Evolutionary conservation across 139 green algal species (phyloP).

Genomic region (Tetraselmis striata): DNA sequence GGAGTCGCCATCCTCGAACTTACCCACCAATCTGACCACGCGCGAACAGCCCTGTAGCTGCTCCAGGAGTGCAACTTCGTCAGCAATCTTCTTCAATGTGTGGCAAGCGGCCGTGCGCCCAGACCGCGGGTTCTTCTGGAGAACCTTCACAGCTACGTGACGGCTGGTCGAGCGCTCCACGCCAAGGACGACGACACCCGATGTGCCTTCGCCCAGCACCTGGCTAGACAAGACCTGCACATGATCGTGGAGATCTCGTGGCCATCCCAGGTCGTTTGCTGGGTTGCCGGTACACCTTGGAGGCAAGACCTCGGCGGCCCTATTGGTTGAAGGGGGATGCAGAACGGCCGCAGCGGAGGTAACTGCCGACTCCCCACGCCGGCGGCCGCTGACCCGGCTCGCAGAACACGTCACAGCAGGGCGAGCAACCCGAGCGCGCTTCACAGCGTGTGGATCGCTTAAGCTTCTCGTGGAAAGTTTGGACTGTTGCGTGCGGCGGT

Average conservation of each 20-base stretch:
- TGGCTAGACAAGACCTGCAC: neutral
- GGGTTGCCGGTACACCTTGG: neutral
- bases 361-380: neutral
- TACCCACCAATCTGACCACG: neutral
- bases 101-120: neutral
- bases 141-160: neutral
- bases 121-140: neutral
- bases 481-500: neutral
- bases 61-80: neutral
- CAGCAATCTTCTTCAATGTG: neutral
- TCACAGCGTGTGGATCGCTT: neutral
- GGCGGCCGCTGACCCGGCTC: too few species aligned
- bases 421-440: neutral
- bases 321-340: neutral
- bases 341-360: neutral
- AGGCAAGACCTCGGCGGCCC: neutral
- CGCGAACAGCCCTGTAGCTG: neutral
- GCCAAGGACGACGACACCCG: neutral
- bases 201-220: neutral
- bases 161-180: neutral
- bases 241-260: neutral
- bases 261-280: neutral
- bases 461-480: neutral
- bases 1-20: neutral
- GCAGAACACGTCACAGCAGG: neutral